phyloP scores from a whole-genome alignment of 2,329 filamentous ascomycete genomes.

The Cordyceps farinosa region DNA sequence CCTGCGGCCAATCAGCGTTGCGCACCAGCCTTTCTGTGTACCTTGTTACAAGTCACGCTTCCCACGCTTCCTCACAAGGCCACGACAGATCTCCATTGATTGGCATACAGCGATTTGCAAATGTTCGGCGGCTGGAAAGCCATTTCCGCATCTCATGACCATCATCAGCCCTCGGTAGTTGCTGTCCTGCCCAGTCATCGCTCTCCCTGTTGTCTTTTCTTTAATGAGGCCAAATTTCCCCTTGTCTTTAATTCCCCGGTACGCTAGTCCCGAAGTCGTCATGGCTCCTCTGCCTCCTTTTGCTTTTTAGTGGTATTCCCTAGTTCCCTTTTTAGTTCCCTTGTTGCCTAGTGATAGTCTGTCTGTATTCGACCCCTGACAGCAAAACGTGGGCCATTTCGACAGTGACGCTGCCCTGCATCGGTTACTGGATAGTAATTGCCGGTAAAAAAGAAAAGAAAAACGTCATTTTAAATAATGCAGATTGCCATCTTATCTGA shows the following conservation, averaged over 20 bases:
- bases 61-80: no score
- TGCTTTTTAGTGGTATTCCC: background rate
- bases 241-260: slow-evolving; percentile 11
- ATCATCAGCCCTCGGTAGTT: background rate
- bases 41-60: background rate
- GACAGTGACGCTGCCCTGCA: slow-evolving; percentile 1
- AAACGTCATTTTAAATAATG: background rate
- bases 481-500: no score
- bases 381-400: background rate
- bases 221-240: slow-evolving; percentile 10
- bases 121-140: background rate
- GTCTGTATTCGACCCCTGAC: no score
- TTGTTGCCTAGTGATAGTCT: no score
- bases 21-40: background rate
- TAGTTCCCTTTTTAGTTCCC: background rate
- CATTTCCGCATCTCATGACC: background rate
- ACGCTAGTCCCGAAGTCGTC: background rate
- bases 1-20: slow-evolving; percentile 11
- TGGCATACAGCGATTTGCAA: background rate
- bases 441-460: background rate
- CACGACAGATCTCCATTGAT: background rate
- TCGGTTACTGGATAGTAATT: background rate
- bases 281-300: background rate
- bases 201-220: background rate
- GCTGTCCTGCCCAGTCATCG: background rate